Conservation (phyloP, 495 filamentous ascomycete species). For the Cercophora scortea region DNA sequence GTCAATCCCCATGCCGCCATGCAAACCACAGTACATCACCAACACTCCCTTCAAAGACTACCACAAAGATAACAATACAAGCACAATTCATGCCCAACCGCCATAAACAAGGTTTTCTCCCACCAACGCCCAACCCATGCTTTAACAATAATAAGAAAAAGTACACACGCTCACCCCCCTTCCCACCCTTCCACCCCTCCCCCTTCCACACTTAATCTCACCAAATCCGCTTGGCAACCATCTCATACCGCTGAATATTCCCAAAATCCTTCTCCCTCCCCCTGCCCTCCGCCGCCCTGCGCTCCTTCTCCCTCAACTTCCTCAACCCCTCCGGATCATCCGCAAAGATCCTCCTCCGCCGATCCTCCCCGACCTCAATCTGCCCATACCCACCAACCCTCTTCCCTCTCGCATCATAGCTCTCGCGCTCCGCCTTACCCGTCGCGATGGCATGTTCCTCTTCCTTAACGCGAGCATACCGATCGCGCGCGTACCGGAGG, state of each 20-base stretch:
- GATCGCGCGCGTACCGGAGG: slow-evolving; percentile 60
- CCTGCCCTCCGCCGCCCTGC: slow-evolving; percentile 45
- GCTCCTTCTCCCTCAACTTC: slow-evolving; percentile 62
- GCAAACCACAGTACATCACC: too few species aligned
- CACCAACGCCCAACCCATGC: background rate
- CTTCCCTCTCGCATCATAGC: slow-evolving; percentile 59
- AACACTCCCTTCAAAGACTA: too few species aligned
- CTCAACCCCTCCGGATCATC: slow-evolving; percentile 69
- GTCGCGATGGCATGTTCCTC: slow-evolving; percentile 46
- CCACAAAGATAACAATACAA: too few species aligned
- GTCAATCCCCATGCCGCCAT: too few species aligned
- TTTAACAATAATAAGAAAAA: background rate
- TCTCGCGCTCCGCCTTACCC: slow-evolving; percentile 42
- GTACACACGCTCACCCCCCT: background rate
- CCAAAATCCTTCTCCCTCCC: slow-evolving; percentile 49
- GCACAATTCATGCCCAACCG: too few species aligned
- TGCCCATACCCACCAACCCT: slow-evolving; percentile 74
- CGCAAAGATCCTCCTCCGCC: slow-evolving; percentile 76
- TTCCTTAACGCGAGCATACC: slow-evolving; percentile 74
- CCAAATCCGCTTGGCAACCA: slow-evolving; percentile 55
- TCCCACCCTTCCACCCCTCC: background rate
- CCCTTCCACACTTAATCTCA: background rate
- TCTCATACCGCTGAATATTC: slow-evolving; percentile 74
- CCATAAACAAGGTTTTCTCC: too few species aligned
- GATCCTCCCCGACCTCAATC: slow-evolving; percentile 82